Percentiles rank a stretch among this genome's conserved stretches.
Conservation (phyloP, 164 flowering plant genomes). For the Dillenia turbinata region DNA sequence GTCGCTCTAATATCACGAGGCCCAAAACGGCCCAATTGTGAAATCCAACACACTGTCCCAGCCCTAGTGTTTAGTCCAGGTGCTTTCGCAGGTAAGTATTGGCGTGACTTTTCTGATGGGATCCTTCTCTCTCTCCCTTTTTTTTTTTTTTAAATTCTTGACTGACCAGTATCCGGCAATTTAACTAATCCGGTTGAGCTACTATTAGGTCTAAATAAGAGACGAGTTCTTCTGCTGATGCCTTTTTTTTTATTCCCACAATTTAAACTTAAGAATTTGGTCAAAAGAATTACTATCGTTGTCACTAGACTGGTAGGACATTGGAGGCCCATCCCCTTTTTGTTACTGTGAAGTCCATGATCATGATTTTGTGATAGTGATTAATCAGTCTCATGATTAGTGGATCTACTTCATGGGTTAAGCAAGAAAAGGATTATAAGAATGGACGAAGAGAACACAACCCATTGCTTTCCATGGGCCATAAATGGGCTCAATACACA, state of each 20-base stretch:
- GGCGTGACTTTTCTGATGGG: constrained; percentile 19
- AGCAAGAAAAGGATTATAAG: constrained; percentile 34
- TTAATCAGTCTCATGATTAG: constrained; percentile 29
- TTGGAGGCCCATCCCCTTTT: constrained; percentile 12
- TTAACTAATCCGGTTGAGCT: no score
- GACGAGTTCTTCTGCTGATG: no score
- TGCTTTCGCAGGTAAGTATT: constrained; percentile 14
- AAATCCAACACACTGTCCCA: constrained; percentile 1
- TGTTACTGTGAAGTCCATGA: constrained; percentile 5
- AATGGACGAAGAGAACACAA: constrained; percentile 27
- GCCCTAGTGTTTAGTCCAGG: constrained; percentile 15
- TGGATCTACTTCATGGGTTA: constrained; percentile 31
- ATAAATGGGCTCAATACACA: constrained; percentile 37
- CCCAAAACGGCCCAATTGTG: background rate
- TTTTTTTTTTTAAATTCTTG: no score
- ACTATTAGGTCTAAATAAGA: no score
- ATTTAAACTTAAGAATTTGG: no score
- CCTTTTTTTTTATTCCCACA: no score
- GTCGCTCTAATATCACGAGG: background rate
- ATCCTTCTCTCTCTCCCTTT: no score
- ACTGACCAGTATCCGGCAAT: no score
- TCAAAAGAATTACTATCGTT: no score
- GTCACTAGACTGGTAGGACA: no score
- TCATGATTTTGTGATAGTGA: constrained; percentile 28
- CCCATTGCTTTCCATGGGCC: constrained; percentile 50